phyloP scores from a whole-genome alignment of 129 eudicot genomes.

The Sambucus nigra region DNA sequence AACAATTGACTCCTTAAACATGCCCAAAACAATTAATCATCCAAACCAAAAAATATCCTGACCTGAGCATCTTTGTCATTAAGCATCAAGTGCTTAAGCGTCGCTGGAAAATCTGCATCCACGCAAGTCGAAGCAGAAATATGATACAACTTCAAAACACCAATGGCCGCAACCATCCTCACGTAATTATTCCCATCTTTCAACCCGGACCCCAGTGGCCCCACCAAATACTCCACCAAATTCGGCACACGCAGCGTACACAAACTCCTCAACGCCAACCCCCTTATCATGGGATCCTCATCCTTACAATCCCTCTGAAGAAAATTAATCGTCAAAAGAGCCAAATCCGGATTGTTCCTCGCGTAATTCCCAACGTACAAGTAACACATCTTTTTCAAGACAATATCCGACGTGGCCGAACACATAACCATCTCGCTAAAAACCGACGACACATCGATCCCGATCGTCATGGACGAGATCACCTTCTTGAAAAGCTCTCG shows the following conservation, averaged over 20 bases:
- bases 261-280: constrained; percentile 92
- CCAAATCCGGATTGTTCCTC: constrained; percentile 82
- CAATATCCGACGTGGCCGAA: constrained; percentile 92
- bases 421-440: constrained; percentile 99
- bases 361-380: constrained; percentile 92
- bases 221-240: constrained; percentile 93
- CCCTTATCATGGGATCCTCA: constrained; percentile 97
- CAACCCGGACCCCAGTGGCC: constrained; percentile 73
- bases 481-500: constrained; percentile 93
- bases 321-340: constrained; percentile 80
- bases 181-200: constrained; percentile 84
- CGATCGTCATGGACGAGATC: constrained; percentile 91
- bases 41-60: background rate
- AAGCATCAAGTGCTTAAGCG: constrained; percentile 86
- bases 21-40: background rate
- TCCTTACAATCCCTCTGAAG: constrained; percentile 95
- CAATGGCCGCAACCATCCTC: constrained; percentile 82
- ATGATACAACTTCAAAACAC: constrained; percentile 87
- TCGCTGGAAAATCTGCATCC: constrained; percentile 74
- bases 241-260: constrained; percentile 78
- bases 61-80: constrained; percentile 91
- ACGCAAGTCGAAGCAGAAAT: constrained; percentile 76
- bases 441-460: constrained; percentile 85
- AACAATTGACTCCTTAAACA: background rate
- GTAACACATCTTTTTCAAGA: constrained; percentile 91